Base-by-base conservation (phyloP, 2,329 filamentous ascomycete genomes). In the Fusarium sororula region DNA sequence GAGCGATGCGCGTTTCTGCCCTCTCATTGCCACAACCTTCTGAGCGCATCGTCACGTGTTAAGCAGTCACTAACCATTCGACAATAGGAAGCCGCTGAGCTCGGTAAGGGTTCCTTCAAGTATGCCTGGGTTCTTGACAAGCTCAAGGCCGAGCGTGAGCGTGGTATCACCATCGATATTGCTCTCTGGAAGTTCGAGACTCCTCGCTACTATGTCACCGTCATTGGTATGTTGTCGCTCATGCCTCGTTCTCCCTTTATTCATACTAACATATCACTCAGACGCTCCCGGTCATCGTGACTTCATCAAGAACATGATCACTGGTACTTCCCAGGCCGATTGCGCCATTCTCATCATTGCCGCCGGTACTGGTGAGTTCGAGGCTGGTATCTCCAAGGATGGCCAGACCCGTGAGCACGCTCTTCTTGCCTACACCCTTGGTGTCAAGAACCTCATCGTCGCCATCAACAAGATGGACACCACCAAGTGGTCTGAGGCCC, bases 261-360 rank as follows among this genome's bases (percentile, higher is more conserved):
- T 79, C 57, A 74, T 73, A 47, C 66, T 70, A 58, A 45, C n/a
- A n/a, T 11, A 0, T 3, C 22, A 15, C 77, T 91, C 79, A 93
- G 94, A 99, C 85, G 96, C 96, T 87, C 96, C 96, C 84, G 96
- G 96, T 89, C 96, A 99, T 90, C 96, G 96, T 96, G 96, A 99
- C 86, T 99, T 98, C 92, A 98, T 99, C 94, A 99, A 99, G 96
- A 99, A 98, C 95, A 99, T 99, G 96, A 99, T 99, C 88, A 98
- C 96, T 93, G 96, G 96, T 95, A 98, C 96, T 85, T 99, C 96
- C 87, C 96, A 98, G 93, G 96, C 96, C 83, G 96, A 99, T 86
- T 98, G 96, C 90, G 96, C 96, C 84, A 94, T 99, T 87, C 95
- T 99, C 91, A 98, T 99, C 90, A 99, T 99, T 89, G 96, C 96